Conservation (phyloP, 768 basidiomycete species). For the Fistulinella prunicolor region DNA sequence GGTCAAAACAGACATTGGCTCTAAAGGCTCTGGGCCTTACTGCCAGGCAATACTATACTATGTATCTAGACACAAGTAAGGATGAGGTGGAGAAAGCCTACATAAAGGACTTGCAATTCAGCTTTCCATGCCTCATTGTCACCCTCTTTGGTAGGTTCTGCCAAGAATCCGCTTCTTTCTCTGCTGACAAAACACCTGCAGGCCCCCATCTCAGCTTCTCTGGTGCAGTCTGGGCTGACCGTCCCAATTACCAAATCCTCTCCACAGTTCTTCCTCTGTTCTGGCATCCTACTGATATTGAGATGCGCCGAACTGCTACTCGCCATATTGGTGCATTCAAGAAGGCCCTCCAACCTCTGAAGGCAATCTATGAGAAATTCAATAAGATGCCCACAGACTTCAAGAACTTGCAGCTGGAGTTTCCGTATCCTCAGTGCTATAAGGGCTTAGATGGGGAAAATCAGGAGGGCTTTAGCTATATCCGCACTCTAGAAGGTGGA, state of each 20-base stretch:
- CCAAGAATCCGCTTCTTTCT: neutral
- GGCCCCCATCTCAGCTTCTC: slow-evolving; percentile 29
- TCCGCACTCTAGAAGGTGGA: neutral
- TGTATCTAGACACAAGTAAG: slow-evolving; percentile 11
- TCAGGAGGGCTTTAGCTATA: neutral
- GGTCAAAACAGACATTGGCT: slow-evolving; percentile 3
- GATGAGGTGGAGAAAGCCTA: no score
- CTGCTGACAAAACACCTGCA: slow-evolving; percentile 4
- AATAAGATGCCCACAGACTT: neutral
- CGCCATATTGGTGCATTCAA: neutral
- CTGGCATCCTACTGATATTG: slow-evolving; percentile 19
- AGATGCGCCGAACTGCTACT: neutral
- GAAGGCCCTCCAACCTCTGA: neutral
- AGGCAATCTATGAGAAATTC: neutral
- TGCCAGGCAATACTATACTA: slow-evolving; percentile 24
- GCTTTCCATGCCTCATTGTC: slow-evolving; percentile 23
- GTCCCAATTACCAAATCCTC: slow-evolving; percentile 26
- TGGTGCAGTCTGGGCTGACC: slow-evolving; percentile 24
- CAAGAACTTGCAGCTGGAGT: neutral
- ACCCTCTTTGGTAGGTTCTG: slow-evolving; percentile 21
- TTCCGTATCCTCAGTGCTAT: neutral
- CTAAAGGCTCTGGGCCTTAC: slow-evolving; percentile 25
- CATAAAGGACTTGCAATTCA: neutral
- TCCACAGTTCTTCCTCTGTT: slow-evolving; percentile 21
- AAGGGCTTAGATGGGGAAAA: neutral